Base-by-base conservation (phyloP, 2,329 filamentous ascomycete genomes). In the Neophaeococcomyces aloes region DNA sequence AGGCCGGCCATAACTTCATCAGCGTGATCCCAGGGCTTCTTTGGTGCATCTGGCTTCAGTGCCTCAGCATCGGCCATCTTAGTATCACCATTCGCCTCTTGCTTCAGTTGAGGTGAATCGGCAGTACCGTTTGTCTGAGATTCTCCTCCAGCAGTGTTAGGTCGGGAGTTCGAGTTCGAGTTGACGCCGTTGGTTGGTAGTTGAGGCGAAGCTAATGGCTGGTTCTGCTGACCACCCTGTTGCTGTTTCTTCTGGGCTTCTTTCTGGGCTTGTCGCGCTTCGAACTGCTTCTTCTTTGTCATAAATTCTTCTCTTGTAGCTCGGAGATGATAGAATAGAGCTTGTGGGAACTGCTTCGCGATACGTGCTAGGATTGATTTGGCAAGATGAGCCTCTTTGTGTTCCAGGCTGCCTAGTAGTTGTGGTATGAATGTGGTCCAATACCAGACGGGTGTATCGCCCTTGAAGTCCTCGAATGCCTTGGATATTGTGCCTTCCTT, bases 371-470 rank as follows among this genome's bases (percentile, higher is more conserved):
- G 74, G 38, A 99, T 86, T 39, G 78, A 77, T 60, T 91, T 83
- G 34, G 89, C 85, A 37, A 93, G 82, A 3, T 80, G 79, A 10
- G 87, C 89, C 64, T 99, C 93, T 55, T 89, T 88, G 58, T 95
- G 82, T 2, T 85, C 86, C 39, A 98, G 72, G 41, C 89, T 91
- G 33, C 86, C 89, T 25, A 99, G 76, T 32, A 99, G 74, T 63
- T 99, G 91, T 14, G 91, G 91, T 51, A 99, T 96, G 61, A 94
- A 98, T 0, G 89, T 96, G 54, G 96, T 95, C 91, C 91, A 99
- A 66, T 96, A 98, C 91, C 91, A 99, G 10, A 94, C 86, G 0
- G 88, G 87, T 2, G 87, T 94, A 55, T 98, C 93, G 40, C 91
- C 91, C 69, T 96, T 95, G 68, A 91, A 98, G 54, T 89, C 86